Evolutionary conservation across 257 asterid species (phyloP).

Genomic region (Gynochthodes officinalis): DNA sequence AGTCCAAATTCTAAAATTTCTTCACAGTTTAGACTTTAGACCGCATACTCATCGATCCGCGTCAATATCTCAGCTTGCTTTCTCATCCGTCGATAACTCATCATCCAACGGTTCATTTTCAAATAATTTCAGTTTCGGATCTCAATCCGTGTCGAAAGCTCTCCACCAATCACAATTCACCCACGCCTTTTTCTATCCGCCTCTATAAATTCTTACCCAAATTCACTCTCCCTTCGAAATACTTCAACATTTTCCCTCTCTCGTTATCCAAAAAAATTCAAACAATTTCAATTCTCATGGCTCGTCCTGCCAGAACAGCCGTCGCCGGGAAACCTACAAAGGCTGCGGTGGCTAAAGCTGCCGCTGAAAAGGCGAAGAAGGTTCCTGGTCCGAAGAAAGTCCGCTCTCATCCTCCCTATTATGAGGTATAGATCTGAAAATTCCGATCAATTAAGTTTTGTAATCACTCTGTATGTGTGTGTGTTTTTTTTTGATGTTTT

Average conservation of each 20-base stretch:
- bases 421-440: slow-evolving; percentile 44
- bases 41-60: neutral
- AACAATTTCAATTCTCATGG: slow-evolving; percentile 5
- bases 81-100: slow-evolving; percentile 47
- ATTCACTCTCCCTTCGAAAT: neutral
- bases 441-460: neutral
- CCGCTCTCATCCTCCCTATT: slow-evolving; percentile 62
- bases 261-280: neutral
- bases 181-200: slow-evolving; percentile 28
- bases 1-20: neutral
- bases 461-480: neutral
- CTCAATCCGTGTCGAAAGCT: slow-evolving; percentile 45
- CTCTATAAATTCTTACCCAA: neutral
- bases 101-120: slow-evolving; percentile 53
- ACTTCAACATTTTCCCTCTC: slow-evolving; percentile 1
- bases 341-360: slow-evolving; percentile 1
- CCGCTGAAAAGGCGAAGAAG: slow-evolving; percentile 39
- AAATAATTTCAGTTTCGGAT: slow-evolving; percentile 20
- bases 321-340: neutral
- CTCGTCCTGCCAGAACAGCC: slow-evolving; percentile 9
- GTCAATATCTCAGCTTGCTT: neutral
- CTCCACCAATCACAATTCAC: slow-evolving; percentile 53
- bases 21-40: neutral
- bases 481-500: neutral
- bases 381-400: slow-evolving; percentile 50